Evolutionary conservation across 257 asterid species (phyloP), one percentile per base, ranked within the genome.

Genomic region (Fraxinus anomala): DNA sequence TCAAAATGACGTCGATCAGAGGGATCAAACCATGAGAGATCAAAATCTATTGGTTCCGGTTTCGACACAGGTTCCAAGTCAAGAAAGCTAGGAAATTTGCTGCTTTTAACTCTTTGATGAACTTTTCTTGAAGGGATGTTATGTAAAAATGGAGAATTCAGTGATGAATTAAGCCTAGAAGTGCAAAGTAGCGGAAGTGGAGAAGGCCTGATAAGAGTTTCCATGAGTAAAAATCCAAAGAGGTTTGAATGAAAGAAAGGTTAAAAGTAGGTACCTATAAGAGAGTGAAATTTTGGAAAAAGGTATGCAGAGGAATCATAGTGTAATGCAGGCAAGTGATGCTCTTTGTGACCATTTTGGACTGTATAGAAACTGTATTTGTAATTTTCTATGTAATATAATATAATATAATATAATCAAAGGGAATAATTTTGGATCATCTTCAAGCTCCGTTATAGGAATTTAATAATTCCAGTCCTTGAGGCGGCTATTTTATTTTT

Each of bases 21-120:
- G 39, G 89, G 92, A 56, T 87, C 78, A 44, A 89, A 78, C 92
- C 84, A 83, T 8, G 99, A 88, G 71, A 95, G 42, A 68, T 91
- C 93, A 49, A 89, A 83, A 54, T 85, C 80, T 37, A 92, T 44
- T 44, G 90, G 42, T 76, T 81, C 89, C 9, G 92, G 88, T 42
- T 91, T 90, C 33, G 89, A 89, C 37, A 83, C 80, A 54, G 96
- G 98, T 66, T 91, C 83, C 59, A 95, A 82, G 71, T 92, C 94
- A 61, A 94, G 97, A 82, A 95, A 95, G 84, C 75, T 85, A 1
- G 72, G 56, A 76, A 80, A 75, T 56, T 82, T 83, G 83, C 81
- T 78, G 82, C 78, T 80, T 75, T 79, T 80, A 77, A 73, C 80
- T 51, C 24, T 86, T 13, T 73, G 83, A 17, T 65, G 86, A 54